Percentiles rank a stretch among this genome's conserved stretches.
phyloP scores from a whole-genome alignment of 2,329 filamentous ascomycete species.

The Talaromyces sp. region DNA sequence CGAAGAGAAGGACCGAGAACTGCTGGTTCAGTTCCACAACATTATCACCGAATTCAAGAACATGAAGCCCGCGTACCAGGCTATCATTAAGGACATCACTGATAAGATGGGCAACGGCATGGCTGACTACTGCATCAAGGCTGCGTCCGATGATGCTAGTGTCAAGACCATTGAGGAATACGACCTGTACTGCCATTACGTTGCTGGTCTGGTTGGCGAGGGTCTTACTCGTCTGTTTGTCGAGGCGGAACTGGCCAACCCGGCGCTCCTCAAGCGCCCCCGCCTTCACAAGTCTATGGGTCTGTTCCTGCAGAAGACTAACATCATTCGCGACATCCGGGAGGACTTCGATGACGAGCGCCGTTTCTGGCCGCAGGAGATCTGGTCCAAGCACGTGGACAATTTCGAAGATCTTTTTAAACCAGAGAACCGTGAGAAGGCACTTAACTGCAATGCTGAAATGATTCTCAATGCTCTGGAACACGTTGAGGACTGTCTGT shows the following conservation, averaged over 20 bases:
- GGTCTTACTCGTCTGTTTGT: slow-evolving; percentile 90
- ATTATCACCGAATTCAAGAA: slow-evolving; percentile 85
- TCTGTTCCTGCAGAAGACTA: slow-evolving; percentile 95
- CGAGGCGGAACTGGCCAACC: slow-evolving; percentile 81
- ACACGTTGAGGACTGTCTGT: slow-evolving; percentile 90
- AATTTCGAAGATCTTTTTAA: slow-evolving; percentile 90
- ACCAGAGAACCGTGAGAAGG: slow-evolving; percentile 73
- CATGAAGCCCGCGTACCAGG: slow-evolving; percentile 80
- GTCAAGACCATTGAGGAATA: slow-evolving; percentile 86
- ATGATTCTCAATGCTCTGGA: slow-evolving; percentile 90
- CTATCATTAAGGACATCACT: slow-evolving; percentile 90
- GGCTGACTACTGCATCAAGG: slow-evolving; percentile 90
- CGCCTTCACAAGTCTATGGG: slow-evolving; percentile 94
- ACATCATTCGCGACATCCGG: slow-evolving; percentile 93
- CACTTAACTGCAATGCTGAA: slow-evolving; percentile 83
- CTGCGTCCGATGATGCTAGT: slow-evolving; percentile 76
- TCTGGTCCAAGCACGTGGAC: slow-evolving; percentile 94
- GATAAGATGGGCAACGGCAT: slow-evolving; percentile 97
- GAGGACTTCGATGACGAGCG: slow-evolving; percentile 88
- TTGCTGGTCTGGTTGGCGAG: slow-evolving; percentile 97
- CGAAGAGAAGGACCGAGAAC: slow-evolving; percentile 89
- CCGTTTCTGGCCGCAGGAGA: slow-evolving; percentile 92
- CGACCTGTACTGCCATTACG: slow-evolving; percentile 96
- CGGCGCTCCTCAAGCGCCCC: slow-evolving; percentile 74
- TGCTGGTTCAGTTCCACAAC: slow-evolving; percentile 89